phyloP scores from a whole-genome alignment of 352 stramenopile species.

The Phytophthora fragariaefolia region DNA sequence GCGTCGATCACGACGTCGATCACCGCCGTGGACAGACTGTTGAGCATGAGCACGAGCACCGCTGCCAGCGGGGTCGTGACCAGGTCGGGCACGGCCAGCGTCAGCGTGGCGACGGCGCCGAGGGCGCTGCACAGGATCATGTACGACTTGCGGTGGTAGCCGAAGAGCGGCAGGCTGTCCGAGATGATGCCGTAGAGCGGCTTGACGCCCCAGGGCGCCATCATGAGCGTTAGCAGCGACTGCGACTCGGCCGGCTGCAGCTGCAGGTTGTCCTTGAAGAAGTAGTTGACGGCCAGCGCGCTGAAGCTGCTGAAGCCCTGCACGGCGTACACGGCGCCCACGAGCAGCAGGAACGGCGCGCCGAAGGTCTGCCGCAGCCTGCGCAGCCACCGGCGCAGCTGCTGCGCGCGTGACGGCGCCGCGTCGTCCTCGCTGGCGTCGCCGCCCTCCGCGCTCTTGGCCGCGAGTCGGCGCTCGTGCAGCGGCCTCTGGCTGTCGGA shows the following conservation, averaged over 20 bases:
- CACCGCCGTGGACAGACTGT: slow-evolving; percentile 91
- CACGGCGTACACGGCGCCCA: slow-evolving; percentile 92
- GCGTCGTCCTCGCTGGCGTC: slow-evolving; percentile 15
- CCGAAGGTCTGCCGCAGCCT: slow-evolving; percentile 72
- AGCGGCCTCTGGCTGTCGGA: slow-evolving; percentile 16
- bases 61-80: slow-evolving; percentile 65
- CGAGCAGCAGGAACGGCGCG: slow-evolving; percentile 70
- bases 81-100: slow-evolving; percentile 57
- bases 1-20: slow-evolving; percentile 97
- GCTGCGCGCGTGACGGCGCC: slow-evolving; percentile 37
- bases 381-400: slow-evolving; percentile 57
- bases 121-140: slow-evolving; percentile 90
- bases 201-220: slow-evolving; percentile 96
- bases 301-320: slow-evolving; percentile 95
- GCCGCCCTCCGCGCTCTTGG: slow-evolving; percentile 10
- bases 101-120: slow-evolving; percentile 62
- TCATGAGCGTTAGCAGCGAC: slow-evolving; percentile 93
- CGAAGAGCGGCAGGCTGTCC: slow-evolving; percentile 94
- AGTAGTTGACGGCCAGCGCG: slow-evolving; percentile 94
- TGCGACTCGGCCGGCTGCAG: slow-evolving; percentile 94
- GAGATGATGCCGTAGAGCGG: slow-evolving; percentile 96
- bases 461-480: slow-evolving; percentile 24
- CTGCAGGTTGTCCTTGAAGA: slow-evolving; percentile 97
- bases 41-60: slow-evolving; percentile 75
- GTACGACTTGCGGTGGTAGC: slow-evolving; percentile 96